phyloP scores from a whole-genome alignment of 108 stramenopile genomes.

The Pseudonitzschia pungens region DNA sequence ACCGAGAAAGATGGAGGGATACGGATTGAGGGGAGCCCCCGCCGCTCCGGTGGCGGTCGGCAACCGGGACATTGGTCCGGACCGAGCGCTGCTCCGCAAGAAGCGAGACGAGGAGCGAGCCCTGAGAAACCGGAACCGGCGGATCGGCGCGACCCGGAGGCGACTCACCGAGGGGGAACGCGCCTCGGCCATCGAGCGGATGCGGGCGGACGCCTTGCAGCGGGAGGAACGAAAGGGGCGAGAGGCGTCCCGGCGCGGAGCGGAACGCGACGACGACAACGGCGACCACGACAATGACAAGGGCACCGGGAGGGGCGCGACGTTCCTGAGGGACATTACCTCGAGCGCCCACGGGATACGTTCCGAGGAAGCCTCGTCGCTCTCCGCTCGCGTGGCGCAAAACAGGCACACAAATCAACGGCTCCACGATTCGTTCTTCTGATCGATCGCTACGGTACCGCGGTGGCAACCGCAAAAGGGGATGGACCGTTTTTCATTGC shows the following conservation, averaged over 20 bases:
- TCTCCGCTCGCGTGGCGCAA: conserved; percentile 41
- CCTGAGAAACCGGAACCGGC: conserved; percentile 30
- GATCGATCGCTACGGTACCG: not conserved
- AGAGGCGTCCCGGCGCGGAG: not conserved
- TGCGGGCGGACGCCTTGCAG: conserved; percentile 44
- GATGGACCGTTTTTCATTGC: conserved; percentile 20
- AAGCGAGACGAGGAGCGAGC: conserved; percentile 51
- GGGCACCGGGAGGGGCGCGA: conserved; percentile 16
- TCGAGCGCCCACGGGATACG: conserved; percentile 30
- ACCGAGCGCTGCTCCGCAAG: conserved; percentile 47
- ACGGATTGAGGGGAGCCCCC: conserved; percentile 49
- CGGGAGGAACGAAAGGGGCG: conserved; percentile 15
- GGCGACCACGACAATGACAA: not conserved
- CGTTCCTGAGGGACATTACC: conserved; percentile 34
- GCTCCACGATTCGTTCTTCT: conserved; percentile 36
- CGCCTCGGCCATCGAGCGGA: conserved; percentile 38
- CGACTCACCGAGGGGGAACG: conserved; percentile 39
- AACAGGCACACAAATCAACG: conserved; percentile 51
- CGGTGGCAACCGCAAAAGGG: no score
- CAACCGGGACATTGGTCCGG: conserved; percentile 55
- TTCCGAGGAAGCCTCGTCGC: conserved; percentile 20
- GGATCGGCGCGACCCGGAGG: conserved; percentile 17
- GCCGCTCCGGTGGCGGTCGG: not conserved
- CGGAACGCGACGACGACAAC: not conserved
- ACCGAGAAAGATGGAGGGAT: conserved; percentile 43